Percentiles rank a stretch among this genome's conserved stretches.
Conservation (phyloP, 371 early-diverging fungal genomes). For the Mucor ambiguus region DNA sequence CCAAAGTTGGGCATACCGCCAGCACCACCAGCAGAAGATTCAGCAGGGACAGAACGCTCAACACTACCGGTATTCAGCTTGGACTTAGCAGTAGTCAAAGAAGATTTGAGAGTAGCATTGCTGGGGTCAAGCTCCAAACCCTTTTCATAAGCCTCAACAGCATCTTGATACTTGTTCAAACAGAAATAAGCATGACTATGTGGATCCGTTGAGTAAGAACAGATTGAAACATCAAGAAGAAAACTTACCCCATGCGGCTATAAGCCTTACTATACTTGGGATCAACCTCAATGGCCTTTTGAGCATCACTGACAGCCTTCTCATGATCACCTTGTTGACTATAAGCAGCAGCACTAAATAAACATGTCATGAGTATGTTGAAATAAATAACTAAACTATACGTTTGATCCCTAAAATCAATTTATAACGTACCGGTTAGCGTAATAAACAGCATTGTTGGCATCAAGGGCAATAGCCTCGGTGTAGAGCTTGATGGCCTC, state of each 20-base stretch:
- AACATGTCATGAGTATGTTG: neutral
- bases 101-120: constrained; percentile 71
- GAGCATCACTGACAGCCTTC: constrained; percentile 87
- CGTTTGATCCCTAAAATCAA: neutral
- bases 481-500: constrained; percentile 89
- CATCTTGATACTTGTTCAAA: constrained; percentile 79
- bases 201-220: neutral
- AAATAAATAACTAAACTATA: neutral
- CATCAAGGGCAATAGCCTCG: constrained; percentile 86
- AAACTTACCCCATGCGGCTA: constrained; percentile 84
- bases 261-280: constrained; percentile 92
- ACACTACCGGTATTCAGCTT: constrained; percentile 36
- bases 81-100: constrained; percentile 64
- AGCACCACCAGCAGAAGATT: constrained; percentile 21
- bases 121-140: constrained; percentile 91
- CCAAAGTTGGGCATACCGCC: constrained; percentile 40
- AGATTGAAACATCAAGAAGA: neutral
- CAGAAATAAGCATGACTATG: constrained; percentile 87
- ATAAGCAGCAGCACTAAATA: constrained; percentile 89
- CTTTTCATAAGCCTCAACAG: constrained; percentile 88
- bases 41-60: constrained; percentile 33
- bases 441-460: constrained; percentile 89
- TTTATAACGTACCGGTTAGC: constrained; percentile 77
- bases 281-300: constrained; percentile 82
- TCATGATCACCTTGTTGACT: constrained; percentile 86